Percentiles rank a stretch among this genome's conserved stretches.
phyloP scores from a whole-genome alignment of 2,329 filamentous ascomycete species.

The Nothopassalora personata region DNA sequence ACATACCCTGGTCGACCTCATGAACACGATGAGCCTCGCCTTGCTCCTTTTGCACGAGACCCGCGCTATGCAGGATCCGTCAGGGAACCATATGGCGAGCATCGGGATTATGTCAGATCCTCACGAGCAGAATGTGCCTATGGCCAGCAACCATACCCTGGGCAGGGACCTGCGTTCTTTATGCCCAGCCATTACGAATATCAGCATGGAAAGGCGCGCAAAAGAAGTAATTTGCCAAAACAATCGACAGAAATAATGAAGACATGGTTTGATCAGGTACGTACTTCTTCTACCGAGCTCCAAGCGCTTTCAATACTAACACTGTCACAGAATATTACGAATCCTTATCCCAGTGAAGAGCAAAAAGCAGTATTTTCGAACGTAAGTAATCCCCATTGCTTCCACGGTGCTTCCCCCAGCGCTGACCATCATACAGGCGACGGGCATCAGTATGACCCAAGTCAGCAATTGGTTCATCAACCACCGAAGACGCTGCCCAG shows the following conservation, averaged over 20 bases:
- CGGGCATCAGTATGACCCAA: constrained; percentile 37
- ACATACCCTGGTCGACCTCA: constrained; percentile 14
- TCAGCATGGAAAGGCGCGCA: constrained; percentile 34
- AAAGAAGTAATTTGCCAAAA: constrained; percentile 36
- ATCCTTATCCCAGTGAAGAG: constrained; percentile 37
- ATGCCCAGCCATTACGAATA: constrained; percentile 35
- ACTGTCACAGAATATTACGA: constrained; percentile 30
- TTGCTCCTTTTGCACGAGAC: constrained; percentile 8
- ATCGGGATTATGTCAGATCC: constrained; percentile 15
- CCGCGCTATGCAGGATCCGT: constrained; percentile 8
- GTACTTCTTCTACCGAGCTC: not conserved
- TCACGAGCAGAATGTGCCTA: constrained; percentile 15
- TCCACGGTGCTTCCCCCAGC: not conserved
- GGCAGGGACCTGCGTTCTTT: constrained; percentile 24
- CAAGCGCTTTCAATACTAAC: constrained; percentile 1
- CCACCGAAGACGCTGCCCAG: constrained; percentile 34
- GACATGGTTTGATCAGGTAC: constrained; percentile 36
- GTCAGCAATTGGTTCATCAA: constrained; percentile 40
- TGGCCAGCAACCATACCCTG: constrained; percentile 18
- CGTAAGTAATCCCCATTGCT: constrained; percentile 18
- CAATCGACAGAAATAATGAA: constrained; percentile 38
- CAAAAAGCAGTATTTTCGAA: constrained; percentile 34
- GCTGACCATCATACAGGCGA: constrained; percentile 21
- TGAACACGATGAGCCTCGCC: constrained; percentile 13
- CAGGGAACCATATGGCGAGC: constrained; percentile 12